These are phyloP conservation scores for Macrolepiota fuliginosa DNA, from an alignment of 768 basidiomycete species.

Conservation along the genomic window DNA sequence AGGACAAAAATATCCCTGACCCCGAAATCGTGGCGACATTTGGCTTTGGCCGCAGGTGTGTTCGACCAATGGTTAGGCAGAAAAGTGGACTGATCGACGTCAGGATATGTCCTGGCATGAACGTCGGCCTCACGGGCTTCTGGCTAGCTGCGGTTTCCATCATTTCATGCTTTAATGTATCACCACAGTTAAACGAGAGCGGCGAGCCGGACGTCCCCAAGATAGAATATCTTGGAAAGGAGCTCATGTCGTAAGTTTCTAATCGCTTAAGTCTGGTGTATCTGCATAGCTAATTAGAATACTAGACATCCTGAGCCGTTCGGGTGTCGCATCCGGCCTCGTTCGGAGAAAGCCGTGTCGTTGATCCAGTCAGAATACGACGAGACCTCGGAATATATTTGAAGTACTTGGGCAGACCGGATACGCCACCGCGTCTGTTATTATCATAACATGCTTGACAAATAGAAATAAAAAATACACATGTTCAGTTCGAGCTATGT, in stretches of 20 bases:
- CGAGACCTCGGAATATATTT: not conserved
- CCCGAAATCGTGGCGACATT: constrained; percentile 9
- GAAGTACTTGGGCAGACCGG: too few relatives aligned
- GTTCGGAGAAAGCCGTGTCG: not conserved
- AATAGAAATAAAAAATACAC: too few relatives aligned
- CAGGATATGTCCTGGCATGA: not conserved
- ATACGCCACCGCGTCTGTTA: too few relatives aligned
- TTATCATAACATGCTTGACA: too few relatives aligned
- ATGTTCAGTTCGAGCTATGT: too few relatives aligned
- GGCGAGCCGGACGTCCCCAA: not conserved
- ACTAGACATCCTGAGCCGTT: not conserved
- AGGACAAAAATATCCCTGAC: not conserved
- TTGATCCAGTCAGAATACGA: not conserved
- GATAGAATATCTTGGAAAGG: not conserved
- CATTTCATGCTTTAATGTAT: not conserved
- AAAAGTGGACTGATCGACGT: not conserved
- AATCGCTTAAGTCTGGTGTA: not conserved
- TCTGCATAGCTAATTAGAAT: too few relatives aligned
- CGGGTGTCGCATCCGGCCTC: not conserved
- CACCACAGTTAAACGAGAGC: not conserved
- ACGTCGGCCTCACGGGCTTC: not conserved
- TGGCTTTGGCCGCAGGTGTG: constrained; percentile 14
- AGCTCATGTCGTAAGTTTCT: not conserved
- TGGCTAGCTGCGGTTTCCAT: constrained; percentile 3
- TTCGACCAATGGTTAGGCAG: too few relatives aligned